Evolutionary conservation across 202 grass and related monocot species (phyloP), one percentile per base, ranked within the genome.

Genomic region (Zizania palustris): DNA sequence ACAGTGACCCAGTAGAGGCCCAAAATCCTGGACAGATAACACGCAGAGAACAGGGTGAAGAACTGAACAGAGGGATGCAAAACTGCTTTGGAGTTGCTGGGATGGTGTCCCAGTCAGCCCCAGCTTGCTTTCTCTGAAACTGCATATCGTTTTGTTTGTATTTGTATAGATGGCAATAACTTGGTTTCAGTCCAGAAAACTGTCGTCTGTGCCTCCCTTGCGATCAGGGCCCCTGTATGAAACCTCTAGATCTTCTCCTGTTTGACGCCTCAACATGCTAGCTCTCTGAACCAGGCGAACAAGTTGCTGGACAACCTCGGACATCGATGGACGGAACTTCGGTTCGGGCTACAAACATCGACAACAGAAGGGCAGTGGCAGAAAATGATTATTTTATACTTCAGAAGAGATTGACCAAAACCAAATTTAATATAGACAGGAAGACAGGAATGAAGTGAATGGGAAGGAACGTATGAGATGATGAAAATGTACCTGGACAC

Each of bases 261-360:
- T 94, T 3, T 83, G 82, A 0, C 95, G 82, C 16, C 86, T 63
- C 0, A 87, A 65, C 28, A 90, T 90, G 67, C 85, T 94, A 1
- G 91, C 95, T 69, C 91, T 83, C 89, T 98, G 95, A 85, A 98
- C 67, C 65, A 98, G 62, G 39, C 91, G 85, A 51, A 98, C 95
- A 18, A 98, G 83, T 73, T 92, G 95, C 72, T 98, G 95, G 43
- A 98, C 95, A 28, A 98, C 95, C 38, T 98, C 95, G 1, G 95
- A 98, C 87, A 98, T 98, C 1, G 91, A 89, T 19, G 95, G 95
- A 8, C 95, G 91, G 80, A 98, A 98, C 82, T 98, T 91, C 4
- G 95, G 89, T 64, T 92, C 89, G 6, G 91, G 87, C 95, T 98
- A 63, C 82, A 85, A 73, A 4, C 7, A 60, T 67, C 18, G 15